phyloP scores from a whole-genome alignment of 2,329 filamentous ascomycete genomes.

The Rachicladosporium sp. region DNA sequence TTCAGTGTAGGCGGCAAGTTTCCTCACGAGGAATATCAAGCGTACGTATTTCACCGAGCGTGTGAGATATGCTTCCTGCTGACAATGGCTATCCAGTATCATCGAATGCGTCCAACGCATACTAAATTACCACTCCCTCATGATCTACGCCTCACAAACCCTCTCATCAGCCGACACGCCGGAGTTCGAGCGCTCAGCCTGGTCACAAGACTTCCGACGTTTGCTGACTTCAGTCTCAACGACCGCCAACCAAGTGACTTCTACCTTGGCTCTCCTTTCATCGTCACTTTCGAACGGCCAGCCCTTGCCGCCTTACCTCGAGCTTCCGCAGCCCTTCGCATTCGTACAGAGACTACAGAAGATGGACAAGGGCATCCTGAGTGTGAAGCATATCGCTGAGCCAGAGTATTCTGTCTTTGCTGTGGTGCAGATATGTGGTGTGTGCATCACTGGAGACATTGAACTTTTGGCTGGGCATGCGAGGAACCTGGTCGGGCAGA shows the following conservation, averaged over 20 bases:
- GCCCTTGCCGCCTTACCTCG: slow-evolving; percentile 59
- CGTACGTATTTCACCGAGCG: slow-evolving; percentile 4
- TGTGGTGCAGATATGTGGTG: slow-evolving; percentile 57
- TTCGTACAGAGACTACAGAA: slow-evolving; percentile 45
- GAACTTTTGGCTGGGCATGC: slow-evolving; percentile 48
- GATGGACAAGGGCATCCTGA: slow-evolving; percentile 48
- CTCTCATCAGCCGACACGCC: slow-evolving; percentile 25
- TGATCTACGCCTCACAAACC: slow-evolving; percentile 50
- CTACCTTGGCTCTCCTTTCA: slow-evolving; percentile 55
- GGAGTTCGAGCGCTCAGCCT: slow-evolving; percentile 35
- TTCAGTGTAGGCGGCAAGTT: slow-evolving; percentile 60
- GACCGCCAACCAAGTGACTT: slow-evolving; percentile 56
- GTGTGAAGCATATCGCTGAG: slow-evolving; percentile 44
- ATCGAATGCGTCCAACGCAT: slow-evolving; percentile 49
- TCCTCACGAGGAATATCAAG: slow-evolving; percentile 50
- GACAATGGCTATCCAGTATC: slow-evolving; percentile 29
- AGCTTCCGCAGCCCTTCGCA: slow-evolving; percentile 47
- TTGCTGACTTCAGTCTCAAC: slow-evolving; percentile 45
- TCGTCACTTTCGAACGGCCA: slow-evolving; percentile 53
- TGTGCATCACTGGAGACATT: slow-evolving; percentile 56
- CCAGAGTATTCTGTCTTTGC: slow-evolving; percentile 64
- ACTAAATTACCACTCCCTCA: slow-evolving; percentile 53
- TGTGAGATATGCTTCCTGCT: not conserved
- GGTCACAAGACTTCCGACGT: slow-evolving; percentile 49
- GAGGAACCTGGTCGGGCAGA: slow-evolving; percentile 54